Evolutionary conservation across 768 basidiomycete genomes (phyloP), one percentile per base, ranked within the genome.

Genomic region (Harrya chromipes): DNA sequence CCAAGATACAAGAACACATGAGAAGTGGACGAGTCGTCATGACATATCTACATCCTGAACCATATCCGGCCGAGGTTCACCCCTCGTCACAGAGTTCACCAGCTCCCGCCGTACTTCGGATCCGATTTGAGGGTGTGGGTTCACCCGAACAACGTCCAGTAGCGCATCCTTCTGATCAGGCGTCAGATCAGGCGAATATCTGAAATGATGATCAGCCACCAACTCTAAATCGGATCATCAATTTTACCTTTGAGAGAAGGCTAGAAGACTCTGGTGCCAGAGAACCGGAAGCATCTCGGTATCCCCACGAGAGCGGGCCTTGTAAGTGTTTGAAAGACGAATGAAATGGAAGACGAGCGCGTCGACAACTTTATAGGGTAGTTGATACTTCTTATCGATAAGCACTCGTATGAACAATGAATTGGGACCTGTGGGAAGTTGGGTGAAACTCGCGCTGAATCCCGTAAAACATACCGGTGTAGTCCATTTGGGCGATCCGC

Each of bases 291-390:
- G 77, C 64, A 85, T 84, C 40, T 87, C 84, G 2, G 82, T 72
- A 42, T 90, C 88, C 21, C 83, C 86, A 41, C 82, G 75, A 17
- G 72, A 74, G 49, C 77, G 82, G 39, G 82, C 83, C 70, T 86
- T 90, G 71, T 91, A 89, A 13, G 84, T 85, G 67, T 97, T 95
- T 21, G 94, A 93, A 37, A 98, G 83, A 21, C 94, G 87, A 61
- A 98, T 93, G 67, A 97, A 99, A 73, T 99, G 97, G 77, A 97
- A 95, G 12, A 97, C 94, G 50, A 99, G 82, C 3, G 91, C 89
- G 64, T 99, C 97, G 46, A 99, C 83, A 24, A 97, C 95, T 72
- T 98, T 95, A 77, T 94, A 99, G 0, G 97, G 97, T 26, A 99
- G 74, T 52, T 97, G 92, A 65, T 94, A 90, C 67, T 99, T 99